phyloP scores from a whole-genome alignment of 2,329 filamentous ascomycete genomes.

The Xylaria sp. region DNA sequence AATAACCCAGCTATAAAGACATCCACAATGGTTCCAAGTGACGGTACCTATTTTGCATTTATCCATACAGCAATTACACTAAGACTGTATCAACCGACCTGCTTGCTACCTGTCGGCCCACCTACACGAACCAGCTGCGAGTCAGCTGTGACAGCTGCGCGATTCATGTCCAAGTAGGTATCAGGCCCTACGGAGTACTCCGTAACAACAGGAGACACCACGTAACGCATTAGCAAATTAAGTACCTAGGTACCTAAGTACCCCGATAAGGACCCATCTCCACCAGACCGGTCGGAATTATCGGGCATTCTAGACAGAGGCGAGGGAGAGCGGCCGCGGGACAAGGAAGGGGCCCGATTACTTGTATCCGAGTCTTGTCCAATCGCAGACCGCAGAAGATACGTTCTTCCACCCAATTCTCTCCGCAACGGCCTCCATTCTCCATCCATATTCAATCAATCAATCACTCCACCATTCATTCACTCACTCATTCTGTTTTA shows the following conservation, averaged over 20 bases:
- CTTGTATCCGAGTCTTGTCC: conserved; percentile 8
- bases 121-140: too few species aligned
- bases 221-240: conserved; percentile 8
- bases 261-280: too few species aligned
- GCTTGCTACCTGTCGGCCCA: too few species aligned
- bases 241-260: too few species aligned
- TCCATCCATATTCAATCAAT: too few species aligned
- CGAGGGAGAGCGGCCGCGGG: background rate
- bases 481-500: background rate
- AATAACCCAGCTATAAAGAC: background rate
- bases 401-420: conserved; percentile 19
- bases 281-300: conserved; percentile 14
- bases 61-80: too few species aligned
- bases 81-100: too few species aligned
- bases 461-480: too few species aligned
- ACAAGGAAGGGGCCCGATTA: too few species aligned
- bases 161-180: background rate
- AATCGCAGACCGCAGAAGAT: conserved; percentile 1
- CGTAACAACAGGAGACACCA: background rate
- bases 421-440: background rate
- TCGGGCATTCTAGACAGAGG: conserved; percentile 2
- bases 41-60: too few species aligned
- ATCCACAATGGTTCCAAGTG: background rate
- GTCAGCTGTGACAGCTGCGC: background rate
- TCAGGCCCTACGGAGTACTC: background rate